Base-by-base conservation (phyloP, 306 rosid genomes). In the Inga oerstediana region DNA sequence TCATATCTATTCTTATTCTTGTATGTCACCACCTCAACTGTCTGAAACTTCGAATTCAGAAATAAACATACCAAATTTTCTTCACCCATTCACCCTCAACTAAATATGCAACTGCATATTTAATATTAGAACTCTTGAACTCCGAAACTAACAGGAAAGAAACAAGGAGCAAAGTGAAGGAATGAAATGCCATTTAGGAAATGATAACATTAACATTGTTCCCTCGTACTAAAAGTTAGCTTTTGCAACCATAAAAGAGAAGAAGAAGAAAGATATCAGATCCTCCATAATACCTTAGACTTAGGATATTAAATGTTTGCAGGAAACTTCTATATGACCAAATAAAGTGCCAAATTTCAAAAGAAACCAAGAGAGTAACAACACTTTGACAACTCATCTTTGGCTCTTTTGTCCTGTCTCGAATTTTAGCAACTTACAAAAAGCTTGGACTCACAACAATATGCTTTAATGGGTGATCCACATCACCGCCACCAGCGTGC, bases 391-490 rank as follows among this genome's bases (percentile, higher is more conserved):
- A 10, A 22, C 54, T 71, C 75, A 11, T 12, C 35, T 4, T n/a
- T 71, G 54, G 75, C 10, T 44, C 75, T 11, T 71, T 11, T 2
- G 49, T 27, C 54, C 51, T n/a, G 11, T 5, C 54, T n/a, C 52
- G 11, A 30, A 69, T 41, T 71, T 41, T 70, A 10, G n/a, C 0
- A 5, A 70, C n/a, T 70, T 44, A 43, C 34, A 71, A 71, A 43
- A 44, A n/a, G 10, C 54, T 44, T n/a, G 54, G 35, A 71, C 54
- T 43, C 13, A 89, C 92, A 12, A 87, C 89, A 69, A 91, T 89
- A 84, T 91, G 92, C 76, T 85, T 89, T 32, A 89, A 72, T 1
- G 91, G 92, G 78, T 87, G 83, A 43, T 30, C 52, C 35, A 71
- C 75, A 44, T 71, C 75, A n/a, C 75, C 54, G 2, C 74, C 74